Percentiles rank a stretch among this genome's conserved stretches.
phyloP scores from a whole-genome alignment of 805 yeast species.

The Yarrowia sp. region DNA sequence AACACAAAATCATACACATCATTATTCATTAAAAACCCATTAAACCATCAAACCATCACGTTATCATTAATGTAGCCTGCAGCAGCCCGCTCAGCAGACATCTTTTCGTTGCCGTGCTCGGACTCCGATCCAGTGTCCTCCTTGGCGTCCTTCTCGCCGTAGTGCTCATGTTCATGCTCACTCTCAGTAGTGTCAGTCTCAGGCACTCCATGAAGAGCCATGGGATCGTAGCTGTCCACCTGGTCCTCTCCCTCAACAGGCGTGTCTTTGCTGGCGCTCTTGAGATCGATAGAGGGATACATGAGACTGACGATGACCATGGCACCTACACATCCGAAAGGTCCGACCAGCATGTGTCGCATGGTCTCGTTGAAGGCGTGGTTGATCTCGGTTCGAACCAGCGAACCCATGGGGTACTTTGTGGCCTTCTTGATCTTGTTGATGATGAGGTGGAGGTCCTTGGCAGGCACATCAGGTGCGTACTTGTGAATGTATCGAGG shows the following conservation, averaged over 20 bases:
- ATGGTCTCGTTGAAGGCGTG: conserved; percentile 18
- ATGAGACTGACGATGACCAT: neutral
- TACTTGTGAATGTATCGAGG: conserved; percentile 18
- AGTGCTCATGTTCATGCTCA: neutral
- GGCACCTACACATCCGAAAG: conserved; percentile 9
- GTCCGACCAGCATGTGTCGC: conserved; percentile 11
- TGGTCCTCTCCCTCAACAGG: neutral
- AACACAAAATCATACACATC: neutral
- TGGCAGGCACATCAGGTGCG: conserved; percentile 1
- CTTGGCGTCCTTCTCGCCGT: neutral
- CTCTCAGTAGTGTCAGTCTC: neutral
- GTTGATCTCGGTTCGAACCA: conserved; percentile 9
- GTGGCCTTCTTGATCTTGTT: conserved; percentile 22
- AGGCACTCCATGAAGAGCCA: neutral
- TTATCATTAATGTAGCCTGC: conserved; percentile 8
- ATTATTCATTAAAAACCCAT: neutral
- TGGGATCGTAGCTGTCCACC: neutral
- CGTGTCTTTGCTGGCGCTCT: neutral
- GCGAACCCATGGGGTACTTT: conserved; percentile 18
- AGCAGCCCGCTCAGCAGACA: neutral
- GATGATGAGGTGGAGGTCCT: conserved; percentile 4
- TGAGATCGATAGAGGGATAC: neutral
- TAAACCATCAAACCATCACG: neutral
- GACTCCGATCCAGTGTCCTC: neutral
- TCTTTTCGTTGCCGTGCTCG: neutral